Conservation (phyloP, 768 basidiomycete species). For the Hygrophorus russula region DNA sequence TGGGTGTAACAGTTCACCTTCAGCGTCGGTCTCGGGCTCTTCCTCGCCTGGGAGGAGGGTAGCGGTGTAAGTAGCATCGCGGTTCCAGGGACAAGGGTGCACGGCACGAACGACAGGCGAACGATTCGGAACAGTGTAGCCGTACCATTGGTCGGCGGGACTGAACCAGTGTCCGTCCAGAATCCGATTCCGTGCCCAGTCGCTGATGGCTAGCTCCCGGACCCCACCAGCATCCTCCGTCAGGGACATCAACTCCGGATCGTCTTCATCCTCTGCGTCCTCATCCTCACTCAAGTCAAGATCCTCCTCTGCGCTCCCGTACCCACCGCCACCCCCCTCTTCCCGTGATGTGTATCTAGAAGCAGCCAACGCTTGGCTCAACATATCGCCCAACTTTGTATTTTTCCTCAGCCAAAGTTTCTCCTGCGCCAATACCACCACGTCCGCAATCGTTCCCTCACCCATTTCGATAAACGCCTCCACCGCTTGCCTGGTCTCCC, state of each 20-base stretch:
- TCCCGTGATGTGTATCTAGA: constrained; percentile 6
- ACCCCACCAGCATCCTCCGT: constrained; percentile 29
- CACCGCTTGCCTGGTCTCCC: constrained; percentile 57
- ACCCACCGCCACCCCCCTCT: constrained; percentile 7
- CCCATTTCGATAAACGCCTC: constrained; percentile 67
- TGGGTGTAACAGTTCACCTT: constrained; percentile 35
- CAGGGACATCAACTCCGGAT: constrained; percentile 28
- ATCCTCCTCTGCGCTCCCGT: constrained; percentile 14
- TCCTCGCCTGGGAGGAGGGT: constrained; percentile 12
- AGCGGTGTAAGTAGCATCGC: constrained; percentile 17
- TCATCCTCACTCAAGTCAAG: constrained; percentile 12
- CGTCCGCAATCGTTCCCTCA: constrained; percentile 55
- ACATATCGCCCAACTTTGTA: constrained; percentile 57
- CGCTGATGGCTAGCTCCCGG: constrained; percentile 48
- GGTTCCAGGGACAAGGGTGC: constrained; percentile 59
- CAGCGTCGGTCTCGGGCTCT: constrained; percentile 11
- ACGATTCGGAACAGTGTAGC: constrained; percentile 26
- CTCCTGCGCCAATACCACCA: constrained; percentile 51
- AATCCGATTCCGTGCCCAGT: constrained; percentile 63
- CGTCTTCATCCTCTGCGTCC: constrained; percentile 35
- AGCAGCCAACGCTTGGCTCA: constrained; percentile 59
- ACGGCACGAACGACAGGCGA: constrained; percentile 25
- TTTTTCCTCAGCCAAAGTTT: constrained; percentile 57
- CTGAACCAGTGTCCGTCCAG: constrained; percentile 69
- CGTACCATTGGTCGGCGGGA: constrained; percentile 62